phyloP scores from a whole-genome alignment of 1,139 yeast species.

The Geotrichum klebahnii region DNA sequence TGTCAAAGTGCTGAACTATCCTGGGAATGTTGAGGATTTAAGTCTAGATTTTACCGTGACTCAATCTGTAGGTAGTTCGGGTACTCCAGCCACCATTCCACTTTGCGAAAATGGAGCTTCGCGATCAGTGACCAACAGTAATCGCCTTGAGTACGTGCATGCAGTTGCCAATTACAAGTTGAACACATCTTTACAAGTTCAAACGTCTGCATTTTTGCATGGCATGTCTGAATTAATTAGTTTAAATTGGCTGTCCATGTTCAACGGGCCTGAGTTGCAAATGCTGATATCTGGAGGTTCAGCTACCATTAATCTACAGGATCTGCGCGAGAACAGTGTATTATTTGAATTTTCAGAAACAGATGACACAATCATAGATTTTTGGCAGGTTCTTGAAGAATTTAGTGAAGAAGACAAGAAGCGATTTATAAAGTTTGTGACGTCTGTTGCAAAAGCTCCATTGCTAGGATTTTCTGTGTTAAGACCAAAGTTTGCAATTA shows the following conservation, averaged over 20 bases:
- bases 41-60: constrained; percentile 64
- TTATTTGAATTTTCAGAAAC: constrained; percentile 63
- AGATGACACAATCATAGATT: constrained; percentile 50
- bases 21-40: constrained; percentile 55
- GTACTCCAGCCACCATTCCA: constrained; percentile 47
- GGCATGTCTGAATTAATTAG: constrained; percentile 70
- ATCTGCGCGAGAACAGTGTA: constrained; percentile 58
- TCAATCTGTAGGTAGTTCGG: constrained; percentile 44
- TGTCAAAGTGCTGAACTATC: constrained; percentile 56
- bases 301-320: constrained; percentile 62
- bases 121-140: constrained; percentile 54
- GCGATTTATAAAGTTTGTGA: constrained; percentile 74
- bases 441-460: constrained; percentile 90
- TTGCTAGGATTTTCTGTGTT: constrained; percentile 75
- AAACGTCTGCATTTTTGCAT: constrained; percentile 59
- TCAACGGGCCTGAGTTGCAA: constrained; percentile 78
- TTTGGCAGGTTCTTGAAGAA: constrained; percentile 77
- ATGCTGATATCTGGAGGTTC: constrained; percentile 81
- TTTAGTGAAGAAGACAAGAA: constrained; percentile 58
- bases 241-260: constrained; percentile 75
- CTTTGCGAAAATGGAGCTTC: constrained; percentile 58
- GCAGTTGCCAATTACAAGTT: constrained; percentile 75
- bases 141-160: constrained; percentile 70
- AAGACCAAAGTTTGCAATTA: constrained; percentile 74
- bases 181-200: constrained; percentile 57